These are phyloP conservation scores for Dipodascus geniculatus DNA, from an alignment of 805 yeast species.

Conservation along the genomic window DNA sequence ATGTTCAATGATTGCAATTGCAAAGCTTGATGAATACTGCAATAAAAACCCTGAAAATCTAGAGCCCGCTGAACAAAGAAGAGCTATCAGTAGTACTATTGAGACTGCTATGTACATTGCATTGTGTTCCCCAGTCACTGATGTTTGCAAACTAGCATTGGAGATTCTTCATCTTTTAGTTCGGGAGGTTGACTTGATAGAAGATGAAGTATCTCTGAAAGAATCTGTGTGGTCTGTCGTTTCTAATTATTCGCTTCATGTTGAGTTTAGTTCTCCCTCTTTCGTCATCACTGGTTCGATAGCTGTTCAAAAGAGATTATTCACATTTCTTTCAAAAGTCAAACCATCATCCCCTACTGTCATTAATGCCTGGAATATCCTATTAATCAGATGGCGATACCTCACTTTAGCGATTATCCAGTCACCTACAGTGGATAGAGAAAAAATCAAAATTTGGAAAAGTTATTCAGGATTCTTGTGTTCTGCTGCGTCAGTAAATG, in stretches of 20 bases:
- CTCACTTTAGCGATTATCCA: conserved; percentile 17
- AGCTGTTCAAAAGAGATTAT: conserved; percentile 58
- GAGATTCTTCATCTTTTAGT: conserved; percentile 27
- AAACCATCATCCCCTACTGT: conserved; percentile 26
- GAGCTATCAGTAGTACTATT: conserved; percentile 26
- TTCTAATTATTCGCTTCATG: conserved; percentile 30
- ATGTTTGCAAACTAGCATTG: conserved; percentile 37
- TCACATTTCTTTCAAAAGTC: conserved; percentile 28
- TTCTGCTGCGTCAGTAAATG: not conserved
- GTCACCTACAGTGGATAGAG: conserved; percentile 60
- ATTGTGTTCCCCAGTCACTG: conserved; percentile 39
- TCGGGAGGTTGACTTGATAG: conserved; percentile 17
- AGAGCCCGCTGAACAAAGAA: conserved; percentile 21
- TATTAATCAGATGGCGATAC: conserved; percentile 39
- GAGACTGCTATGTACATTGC: conserved; percentile 43
- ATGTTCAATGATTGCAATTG: conserved; percentile 20
- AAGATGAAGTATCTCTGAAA: conserved; percentile 12
- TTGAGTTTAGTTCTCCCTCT: conserved; percentile 39
- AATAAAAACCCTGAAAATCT: conserved; percentile 20
- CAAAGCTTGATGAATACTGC: conserved; percentile 20
- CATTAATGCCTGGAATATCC: conserved; percentile 31
- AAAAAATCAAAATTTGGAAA: conserved; percentile 48
- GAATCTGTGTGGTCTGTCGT: conserved; percentile 15
- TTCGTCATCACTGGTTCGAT: conserved; percentile 55
- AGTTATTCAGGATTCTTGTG: not conserved